Percentiles rank a stretch among this genome's conserved stretches.
Evolutionary conservation across 139 green algal genomes (phyloP).

Genomic region (Picochlorum sp.): DNA sequence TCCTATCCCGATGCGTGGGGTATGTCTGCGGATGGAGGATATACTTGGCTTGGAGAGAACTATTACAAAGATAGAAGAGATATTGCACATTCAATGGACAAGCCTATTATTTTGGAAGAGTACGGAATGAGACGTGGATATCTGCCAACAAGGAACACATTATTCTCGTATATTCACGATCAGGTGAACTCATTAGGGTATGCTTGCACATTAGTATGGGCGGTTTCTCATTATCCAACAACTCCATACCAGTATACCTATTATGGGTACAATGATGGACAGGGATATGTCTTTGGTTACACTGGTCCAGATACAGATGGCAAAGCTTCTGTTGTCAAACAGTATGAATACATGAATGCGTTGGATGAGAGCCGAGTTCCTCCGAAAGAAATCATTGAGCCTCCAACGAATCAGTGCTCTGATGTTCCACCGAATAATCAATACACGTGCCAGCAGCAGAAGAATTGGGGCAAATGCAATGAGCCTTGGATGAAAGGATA

Average conservation of each 20-base stretch:
- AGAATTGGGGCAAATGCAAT: constrained; percentile 1
- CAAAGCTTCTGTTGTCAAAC: constrained; percentile 1
- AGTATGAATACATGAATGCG: constrained; percentile 4
- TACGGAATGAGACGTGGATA: constrained; percentile 25
- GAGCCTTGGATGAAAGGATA: constrained; percentile 4
- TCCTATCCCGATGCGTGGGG: constrained; percentile 31
- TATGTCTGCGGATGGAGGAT: constrained; percentile 1
- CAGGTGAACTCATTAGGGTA: not conserved
- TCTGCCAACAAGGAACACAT: constrained; percentile 1
- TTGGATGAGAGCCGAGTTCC: not conserved
- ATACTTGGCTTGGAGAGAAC: not conserved
- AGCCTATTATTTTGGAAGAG: constrained; percentile 42
- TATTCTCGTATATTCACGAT: constrained; percentile 7
- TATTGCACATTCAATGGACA: constrained; percentile 20
- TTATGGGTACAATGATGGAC: constrained; percentile 1
- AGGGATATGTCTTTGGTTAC: constrained; percentile 19
- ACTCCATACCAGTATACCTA: not conserved
- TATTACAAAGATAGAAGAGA: constrained; percentile 18
- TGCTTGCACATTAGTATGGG: constrained; percentile 17
- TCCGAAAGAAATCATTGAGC: not conserved
- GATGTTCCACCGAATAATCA: not conserved
- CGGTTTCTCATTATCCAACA: not conserved
- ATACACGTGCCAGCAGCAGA: not conserved
- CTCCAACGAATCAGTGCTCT: not conserved
- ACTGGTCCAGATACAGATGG: constrained; percentile 2